Evolutionary conservation across 371 early-diverging fungal genomes (phyloP).

Genomic region (Mucor indicus): DNA sequence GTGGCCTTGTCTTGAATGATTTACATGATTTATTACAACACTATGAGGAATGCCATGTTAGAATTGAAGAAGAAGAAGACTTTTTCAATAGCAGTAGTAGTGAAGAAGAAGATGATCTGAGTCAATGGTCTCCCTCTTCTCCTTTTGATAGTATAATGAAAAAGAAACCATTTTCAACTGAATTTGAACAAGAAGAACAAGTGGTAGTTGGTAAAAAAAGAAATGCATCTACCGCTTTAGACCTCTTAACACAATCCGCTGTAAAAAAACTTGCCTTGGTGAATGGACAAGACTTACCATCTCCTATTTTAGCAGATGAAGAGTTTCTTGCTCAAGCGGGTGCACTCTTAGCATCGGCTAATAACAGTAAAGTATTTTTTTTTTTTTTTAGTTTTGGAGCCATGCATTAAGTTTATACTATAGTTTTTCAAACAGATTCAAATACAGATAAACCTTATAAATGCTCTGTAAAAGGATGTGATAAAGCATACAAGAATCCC

Average conservation of each 20-base stretch:
- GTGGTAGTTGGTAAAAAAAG: slow-evolving; percentile 32
- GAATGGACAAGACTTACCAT: slow-evolving; percentile 20
- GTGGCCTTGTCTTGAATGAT: slow-evolving; percentile 77
- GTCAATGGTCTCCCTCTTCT: slow-evolving; percentile 42
- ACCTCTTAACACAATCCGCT: slow-evolving; percentile 29
- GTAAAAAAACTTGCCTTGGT: slow-evolving; percentile 37
- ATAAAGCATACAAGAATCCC: slow-evolving; percentile 96
- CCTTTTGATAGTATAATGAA: slow-evolving; percentile 10
- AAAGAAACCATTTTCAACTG: slow-evolving; percentile 18
- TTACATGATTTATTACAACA: slow-evolving; percentile 91
- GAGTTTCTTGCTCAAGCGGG: slow-evolving; percentile 45
- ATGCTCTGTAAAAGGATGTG: slow-evolving; percentile 82
- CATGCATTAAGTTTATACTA: too few relatives aligned
- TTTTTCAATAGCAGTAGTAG: slow-evolving; percentile 30
- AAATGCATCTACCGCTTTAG: slow-evolving; percentile 19
- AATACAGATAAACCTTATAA: slow-evolving; percentile 72
- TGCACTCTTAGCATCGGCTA: slow-evolving; percentile 32
- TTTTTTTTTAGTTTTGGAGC: too few relatives aligned
- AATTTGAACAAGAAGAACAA: too few relatives aligned
- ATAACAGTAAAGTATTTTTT: slow-evolving; percentile 9
- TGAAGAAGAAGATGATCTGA: slow-evolving; percentile 25
- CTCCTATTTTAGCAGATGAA: slow-evolving; percentile 32
- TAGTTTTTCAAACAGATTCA: slow-evolving; percentile 5
- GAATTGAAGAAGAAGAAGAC: slow-evolving; percentile 71
- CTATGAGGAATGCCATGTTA: slow-evolving; percentile 90